A percentile compares a stretch with the other conserved stretches of the same genome.
phyloP scores from a whole-genome alignment of 225 moss, liverwort and hornwort species.

The Straminergon stramineum region DNA sequence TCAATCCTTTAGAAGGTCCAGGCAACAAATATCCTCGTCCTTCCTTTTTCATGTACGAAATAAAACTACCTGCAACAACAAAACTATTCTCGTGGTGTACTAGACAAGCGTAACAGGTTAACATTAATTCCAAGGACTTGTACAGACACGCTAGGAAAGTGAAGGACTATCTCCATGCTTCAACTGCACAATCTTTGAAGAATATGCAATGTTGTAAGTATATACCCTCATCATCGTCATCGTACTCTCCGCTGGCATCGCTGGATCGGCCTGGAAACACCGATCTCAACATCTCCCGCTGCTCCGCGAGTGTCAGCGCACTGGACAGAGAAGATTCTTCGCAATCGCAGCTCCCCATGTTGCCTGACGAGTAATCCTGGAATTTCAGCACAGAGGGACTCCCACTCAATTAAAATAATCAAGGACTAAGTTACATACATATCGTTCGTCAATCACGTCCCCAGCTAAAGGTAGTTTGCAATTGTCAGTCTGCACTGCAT shows the following conservation, averaged over 20 bases:
- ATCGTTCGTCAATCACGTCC: not conserved
- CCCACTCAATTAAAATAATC: not conserved
- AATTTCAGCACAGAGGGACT: not conserved
- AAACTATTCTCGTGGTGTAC: constrained; percentile 12
- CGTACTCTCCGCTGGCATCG: constrained; percentile 34
- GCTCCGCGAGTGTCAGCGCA: constrained; percentile 37
- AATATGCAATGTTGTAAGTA: not conserved
- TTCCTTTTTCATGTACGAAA: not conserved
- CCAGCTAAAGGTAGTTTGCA: not conserved
- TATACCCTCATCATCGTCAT: constrained; percentile 46
- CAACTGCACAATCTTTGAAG: not conserved
- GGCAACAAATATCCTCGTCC: not conserved
- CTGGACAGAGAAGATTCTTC: constrained; percentile 37
- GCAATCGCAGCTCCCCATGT: constrained; percentile 50
- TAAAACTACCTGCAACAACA: not conserved
- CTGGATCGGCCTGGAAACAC: constrained; percentile 53
- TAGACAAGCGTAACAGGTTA: not conserved
- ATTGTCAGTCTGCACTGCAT: not conserved
- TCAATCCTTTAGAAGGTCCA: not conserved
- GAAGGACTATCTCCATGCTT: not conserved
- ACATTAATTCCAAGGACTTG: not conserved
- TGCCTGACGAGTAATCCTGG: constrained; percentile 33
- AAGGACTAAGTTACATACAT: not conserved
- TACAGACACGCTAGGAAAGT: not conserved
- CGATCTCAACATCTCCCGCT: constrained; percentile 36